Evolutionary conservation across 2,329 filamentous ascomycete species (phyloP), one percentile per base, ranked within the genome.

Genomic region (Seiridium unicorne): DNA sequence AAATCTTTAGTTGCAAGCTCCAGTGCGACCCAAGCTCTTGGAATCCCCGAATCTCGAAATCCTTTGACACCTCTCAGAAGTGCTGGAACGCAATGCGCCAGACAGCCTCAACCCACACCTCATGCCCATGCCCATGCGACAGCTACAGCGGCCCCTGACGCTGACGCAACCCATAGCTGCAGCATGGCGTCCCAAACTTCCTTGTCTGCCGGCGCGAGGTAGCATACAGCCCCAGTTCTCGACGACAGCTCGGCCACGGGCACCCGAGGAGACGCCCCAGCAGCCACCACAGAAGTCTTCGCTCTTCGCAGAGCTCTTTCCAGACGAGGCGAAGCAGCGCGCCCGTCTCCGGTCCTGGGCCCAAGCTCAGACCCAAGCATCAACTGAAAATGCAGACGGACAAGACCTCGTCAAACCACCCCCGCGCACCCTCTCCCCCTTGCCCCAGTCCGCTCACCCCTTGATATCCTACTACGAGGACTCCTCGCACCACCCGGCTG

Each of bases 231-330:
- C 8, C 9, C 55, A 32, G 18, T 49, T 48, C 44, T 49, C 55
- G 6, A n/a, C 54, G 8, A 46, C 54, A 4, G 34, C 54, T 34
- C 54, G 54, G 8, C 40, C 10, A 6, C 35, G 6, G 34, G 35
- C 26, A 49, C 36, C 9, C 31, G 31, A 48, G 55, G 31, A 32
- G 42, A 9, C 26, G n/a, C 6, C 13, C 13, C 40, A 34, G 31
- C 32, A 35, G 55, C 44, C 56, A 32, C 46, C 57, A 57, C 60
- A 61, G 34, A 53, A 67, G 34, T 10, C 49, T 8, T 74, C 76
- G 4, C 69, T 80, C 7, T 77, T 77, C 61, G 75, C 78, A 57
- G 79, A 84, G 64, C 77, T 87, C 1, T 87, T 87, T 64, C 84
- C 84, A 4, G 81, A 84, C 64, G 78, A 82, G 58, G 72, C 71